Percentiles rank a stretch among this genome's conserved stretches.
Evolutionary conservation across 1,139 yeast species (phyloP).

Genomic region (Zygosaccharomyces sapae): DNA sequence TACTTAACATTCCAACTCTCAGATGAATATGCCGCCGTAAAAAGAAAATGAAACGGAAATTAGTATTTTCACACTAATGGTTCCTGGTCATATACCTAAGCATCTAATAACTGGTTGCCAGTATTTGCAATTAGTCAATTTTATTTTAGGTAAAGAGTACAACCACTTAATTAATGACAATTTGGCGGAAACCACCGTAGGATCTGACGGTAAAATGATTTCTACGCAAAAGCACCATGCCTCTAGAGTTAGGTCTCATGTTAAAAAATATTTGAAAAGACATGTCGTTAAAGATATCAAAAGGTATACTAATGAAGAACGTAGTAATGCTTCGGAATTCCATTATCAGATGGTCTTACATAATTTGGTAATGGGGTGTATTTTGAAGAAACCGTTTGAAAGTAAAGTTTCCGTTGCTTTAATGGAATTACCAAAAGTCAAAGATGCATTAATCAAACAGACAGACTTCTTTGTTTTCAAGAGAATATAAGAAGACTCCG

Average conservation of each 20-base stretch:
- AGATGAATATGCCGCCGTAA: constrained; percentile 10
- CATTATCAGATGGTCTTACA: constrained; percentile 11
- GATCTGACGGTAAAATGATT: constrained; percentile 21
- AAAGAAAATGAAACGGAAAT: constrained; percentile 11
- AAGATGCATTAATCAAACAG: constrained; percentile 12
- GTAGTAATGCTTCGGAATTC: constrained; percentile 9
- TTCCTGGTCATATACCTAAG: constrained; percentile 13
- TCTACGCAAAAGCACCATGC: constrained; percentile 21
- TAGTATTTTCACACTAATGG: constrained; percentile 13
- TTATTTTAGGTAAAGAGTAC: constrained; percentile 17
- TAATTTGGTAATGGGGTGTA: constrained; percentile 12
- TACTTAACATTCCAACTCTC: constrained; percentile 10
- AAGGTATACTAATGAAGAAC: constrained; percentile 15
- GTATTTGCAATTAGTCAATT: constrained; percentile 18
- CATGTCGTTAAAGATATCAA: constrained; percentile 18
- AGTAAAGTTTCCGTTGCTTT: constrained; percentile 14
- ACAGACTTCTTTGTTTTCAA: constrained; percentile 16
- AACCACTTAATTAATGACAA: constrained; percentile 18
- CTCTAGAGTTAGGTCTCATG: constrained; percentile 19
- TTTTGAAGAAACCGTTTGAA: constrained; percentile 13
- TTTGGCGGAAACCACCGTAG: constrained; percentile 17
- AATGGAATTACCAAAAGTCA: constrained; percentile 13
- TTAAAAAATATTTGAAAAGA: constrained; percentile 18
- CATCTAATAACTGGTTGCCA: constrained; percentile 20
- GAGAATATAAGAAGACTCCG: constrained; percentile 6